Base-by-base conservation (phyloP, 345 rosid genomes). In the Tarenaya hassleriana region DNA sequence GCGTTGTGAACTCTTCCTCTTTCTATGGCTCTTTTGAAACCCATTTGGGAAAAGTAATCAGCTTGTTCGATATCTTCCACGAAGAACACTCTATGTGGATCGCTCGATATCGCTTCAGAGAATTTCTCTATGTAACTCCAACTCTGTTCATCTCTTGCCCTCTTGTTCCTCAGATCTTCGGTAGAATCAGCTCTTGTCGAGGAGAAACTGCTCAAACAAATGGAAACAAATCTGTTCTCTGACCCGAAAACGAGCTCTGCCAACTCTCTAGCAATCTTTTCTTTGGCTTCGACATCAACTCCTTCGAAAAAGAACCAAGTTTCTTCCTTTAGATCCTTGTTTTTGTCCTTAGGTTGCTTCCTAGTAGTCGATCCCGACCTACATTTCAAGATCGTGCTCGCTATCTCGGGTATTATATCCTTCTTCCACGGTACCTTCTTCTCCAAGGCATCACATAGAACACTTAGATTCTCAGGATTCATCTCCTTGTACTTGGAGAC, bases 291-390 rank as follows among this genome's bases (percentile, higher is more conserved):
- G 39, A 50, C 56, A 60, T 86, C 97, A 13, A 55, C 68, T 27
- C 97, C 97, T 60, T 68, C 77, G 43, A 90, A 90, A 58, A 84
- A 66, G 55, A 90, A 47, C 96, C 97, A 90, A 16, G 94, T 78
- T 18, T 90, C 97, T 57, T 77, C 81, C 66, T 73, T 83, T 8
- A 43, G 1, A 38, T 65, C 46, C 34, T 66, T 64, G 4, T 38
- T 47, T 41, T 68, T 58, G 14, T 41, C 56, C 13, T 52, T 34
- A 41, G 56, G 61, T 10, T 53, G 47, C 51, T 70, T 83, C 58
- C 84, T 71, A 44, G 67, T 75, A 11, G 60, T 55, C 51, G 60
- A 69, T 11, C 91, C 86, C 0, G 97, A 85, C 62, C 97, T 75
- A 73, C 92, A 83, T 60, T 67, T 73, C 47, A 88, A 75, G 57